These are phyloP conservation scores for Fusarium musae DNA, from an alignment of 2,329 filamentous ascomycete species.

Conservation along the genomic window DNA sequence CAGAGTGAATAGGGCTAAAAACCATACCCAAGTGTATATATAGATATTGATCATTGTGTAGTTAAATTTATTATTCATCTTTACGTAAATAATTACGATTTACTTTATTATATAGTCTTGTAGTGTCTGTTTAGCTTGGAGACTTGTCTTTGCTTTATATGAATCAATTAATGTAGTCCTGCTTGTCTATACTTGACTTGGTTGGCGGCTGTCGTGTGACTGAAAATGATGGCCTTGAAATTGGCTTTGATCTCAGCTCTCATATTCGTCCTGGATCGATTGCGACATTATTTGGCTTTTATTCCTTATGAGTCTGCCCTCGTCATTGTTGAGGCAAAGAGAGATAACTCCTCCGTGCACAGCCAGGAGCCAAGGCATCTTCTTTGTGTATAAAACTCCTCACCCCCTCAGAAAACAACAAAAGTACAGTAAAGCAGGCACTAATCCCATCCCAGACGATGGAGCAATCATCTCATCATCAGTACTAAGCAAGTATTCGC, in stretches of 20 bases:
- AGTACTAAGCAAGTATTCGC: not conserved
- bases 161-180: not conserved
- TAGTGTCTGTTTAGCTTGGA: not conserved
- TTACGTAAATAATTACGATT: not conserved
- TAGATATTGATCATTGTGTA: not conserved
- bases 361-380: not conserved
- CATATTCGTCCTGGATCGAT: not conserved
- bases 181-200: not conserved
- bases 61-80: not conserved
- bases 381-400: not conserved
- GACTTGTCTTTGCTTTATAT: not conserved
- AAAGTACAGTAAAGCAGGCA: not conserved
- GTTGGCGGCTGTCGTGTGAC: not conserved
- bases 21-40: not conserved
- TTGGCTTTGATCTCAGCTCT: not conserved
- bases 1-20: no score
- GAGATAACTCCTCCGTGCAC: not conserved
- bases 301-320: accelerated
- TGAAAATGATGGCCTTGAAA: not conserved
- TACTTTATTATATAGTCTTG: not conserved
- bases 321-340: not conserved
- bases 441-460: not conserved
- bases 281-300: accelerated
- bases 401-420: not conserved
- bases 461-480: not conserved